A percentile compares a stretch with the other conserved stretches of the same genome.
These are phyloP conservation scores for Fraxinus floribunda DNA, from an alignment of 305 asterid species.

Conservation along the genomic window DNA sequence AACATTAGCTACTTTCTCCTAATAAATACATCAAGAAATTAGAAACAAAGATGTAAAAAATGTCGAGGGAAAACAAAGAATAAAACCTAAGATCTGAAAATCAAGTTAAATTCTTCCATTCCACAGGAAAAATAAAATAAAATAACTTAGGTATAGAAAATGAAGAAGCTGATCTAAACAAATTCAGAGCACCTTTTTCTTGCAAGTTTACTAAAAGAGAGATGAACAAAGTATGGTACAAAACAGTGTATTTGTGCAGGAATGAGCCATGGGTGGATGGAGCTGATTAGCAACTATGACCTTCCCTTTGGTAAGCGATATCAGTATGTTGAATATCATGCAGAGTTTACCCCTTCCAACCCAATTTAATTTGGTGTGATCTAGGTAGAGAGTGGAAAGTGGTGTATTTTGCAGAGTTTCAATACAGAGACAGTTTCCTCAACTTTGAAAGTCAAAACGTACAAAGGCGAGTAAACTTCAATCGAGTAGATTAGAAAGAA, in stretches of 20 bases:
- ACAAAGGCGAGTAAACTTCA: background rate
- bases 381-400: background rate
- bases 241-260: background rate
- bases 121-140: background rate
- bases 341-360: background rate
- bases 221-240: background rate
- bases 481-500: background rate
- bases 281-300: background rate
- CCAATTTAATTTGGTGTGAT: background rate
- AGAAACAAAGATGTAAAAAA: background rate
- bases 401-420: background rate
- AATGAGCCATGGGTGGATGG: background rate
- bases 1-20: background rate
- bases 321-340: background rate
- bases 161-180: background rate
- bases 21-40: background rate
- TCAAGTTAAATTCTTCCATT: background rate
- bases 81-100: background rate
- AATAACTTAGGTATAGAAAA: background rate
- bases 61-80: background rate
- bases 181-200: background rate
- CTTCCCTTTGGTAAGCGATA: background rate
- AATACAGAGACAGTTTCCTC: background rate
- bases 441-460: background rate
- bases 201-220: background rate